These are phyloP conservation scores for Raffaelea ambrosiae DNA, from an alignment of 2,329 filamentous ascomycete species.

Conservation along the genomic window DNA sequence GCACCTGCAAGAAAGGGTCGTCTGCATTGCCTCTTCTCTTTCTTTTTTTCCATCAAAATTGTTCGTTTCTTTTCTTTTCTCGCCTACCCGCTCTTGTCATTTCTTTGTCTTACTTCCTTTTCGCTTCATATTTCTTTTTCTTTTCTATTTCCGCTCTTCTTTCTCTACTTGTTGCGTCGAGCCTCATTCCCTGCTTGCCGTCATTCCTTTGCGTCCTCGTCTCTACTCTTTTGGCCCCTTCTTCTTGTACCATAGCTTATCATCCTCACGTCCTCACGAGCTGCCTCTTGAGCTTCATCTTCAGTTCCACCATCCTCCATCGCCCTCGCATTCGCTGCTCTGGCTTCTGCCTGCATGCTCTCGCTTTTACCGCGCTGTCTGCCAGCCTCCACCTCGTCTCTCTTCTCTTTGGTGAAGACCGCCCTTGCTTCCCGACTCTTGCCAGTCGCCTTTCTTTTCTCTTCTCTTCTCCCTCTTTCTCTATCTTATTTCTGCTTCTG, in stretches of 20 bases:
- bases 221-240: neutral
- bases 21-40: neutral
- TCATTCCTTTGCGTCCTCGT: neutral
- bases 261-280: neutral
- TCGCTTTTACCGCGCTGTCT: neutral
- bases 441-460: neutral
- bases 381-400: neutral
- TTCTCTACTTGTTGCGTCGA: neutral
- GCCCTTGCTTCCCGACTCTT: neutral
- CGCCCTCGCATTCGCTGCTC: too few species aligned
- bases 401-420: neutral
- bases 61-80: slow-evolving; percentile 10
- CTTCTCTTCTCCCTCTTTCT: neutral
- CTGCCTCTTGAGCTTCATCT: neutral
- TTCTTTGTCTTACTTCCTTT: neutral
- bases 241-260: neutral
- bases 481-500: neutral
- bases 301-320: neutral
- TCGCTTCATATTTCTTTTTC: slow-evolving; percentile 10
- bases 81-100: slow-evolving; percentile 10
- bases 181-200: neutral
- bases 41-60: slow-evolving; percentile 3
- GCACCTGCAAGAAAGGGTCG: slow-evolving; percentile 2
- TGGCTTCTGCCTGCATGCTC: neutral
- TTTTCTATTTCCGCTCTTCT: slow-evolving; percentile 12